phyloP scores from a whole-genome alignment of 2,329 filamentous ascomycete genomes.

The Epichloe glyceriae region DNA sequence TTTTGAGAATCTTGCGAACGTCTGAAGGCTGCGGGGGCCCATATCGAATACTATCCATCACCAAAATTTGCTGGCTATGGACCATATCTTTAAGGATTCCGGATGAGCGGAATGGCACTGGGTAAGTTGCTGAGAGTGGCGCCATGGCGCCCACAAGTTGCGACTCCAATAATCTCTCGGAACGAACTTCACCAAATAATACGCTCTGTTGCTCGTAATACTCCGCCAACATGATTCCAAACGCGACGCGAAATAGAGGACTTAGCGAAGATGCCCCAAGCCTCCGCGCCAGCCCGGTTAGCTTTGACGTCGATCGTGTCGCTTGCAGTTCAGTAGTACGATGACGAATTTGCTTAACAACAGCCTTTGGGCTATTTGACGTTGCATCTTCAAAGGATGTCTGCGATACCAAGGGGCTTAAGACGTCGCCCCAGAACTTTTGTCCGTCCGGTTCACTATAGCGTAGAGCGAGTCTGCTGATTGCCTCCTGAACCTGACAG shows the following conservation, averaged over 20 bases:
- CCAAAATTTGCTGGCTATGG: background rate
- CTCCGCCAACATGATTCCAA: background rate
- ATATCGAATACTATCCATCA: background rate
- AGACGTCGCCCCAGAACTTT: background rate
- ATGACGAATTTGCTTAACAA: background rate
- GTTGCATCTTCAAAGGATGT: background rate
- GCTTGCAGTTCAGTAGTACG: background rate
- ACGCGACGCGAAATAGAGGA: background rate
- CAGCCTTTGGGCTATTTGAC: background rate
- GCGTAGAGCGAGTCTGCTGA: background rate
- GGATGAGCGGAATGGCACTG: background rate
- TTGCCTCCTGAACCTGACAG: background rate
- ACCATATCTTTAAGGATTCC: background rate
- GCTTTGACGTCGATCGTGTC: background rate
- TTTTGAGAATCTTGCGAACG: slow-evolving; percentile 12
- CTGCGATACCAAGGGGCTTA: background rate
- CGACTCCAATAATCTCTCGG: background rate
- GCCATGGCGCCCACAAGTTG: background rate
- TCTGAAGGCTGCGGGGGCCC: slow-evolving; percentile 10
- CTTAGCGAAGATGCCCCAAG: background rate
- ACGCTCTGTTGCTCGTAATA: background rate
- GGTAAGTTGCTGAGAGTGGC: background rate
- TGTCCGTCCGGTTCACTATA: background rate
- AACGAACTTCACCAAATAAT: background rate
- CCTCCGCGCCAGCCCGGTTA: background rate